Percentiles rank a stretch among this genome's conserved stretches.
Evolutionary conservation across 2,329 filamentous ascomycete species (phyloP).

Genomic region (Neoscytalidium dimidiatum): DNA sequence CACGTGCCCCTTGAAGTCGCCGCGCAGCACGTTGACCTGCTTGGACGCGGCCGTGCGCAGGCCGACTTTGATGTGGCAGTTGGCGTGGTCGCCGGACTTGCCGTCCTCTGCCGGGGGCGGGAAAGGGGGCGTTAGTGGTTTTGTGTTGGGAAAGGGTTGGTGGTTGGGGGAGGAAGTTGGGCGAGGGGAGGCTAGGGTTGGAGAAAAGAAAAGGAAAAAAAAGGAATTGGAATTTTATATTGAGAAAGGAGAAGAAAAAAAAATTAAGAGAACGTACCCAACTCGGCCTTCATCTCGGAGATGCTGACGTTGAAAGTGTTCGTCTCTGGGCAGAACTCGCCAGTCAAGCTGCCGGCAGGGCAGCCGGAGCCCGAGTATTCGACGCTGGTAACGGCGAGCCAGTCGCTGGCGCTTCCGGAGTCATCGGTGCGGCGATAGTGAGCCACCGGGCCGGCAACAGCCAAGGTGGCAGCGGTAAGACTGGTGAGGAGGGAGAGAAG

Average conservation of each 20-base stretch:
- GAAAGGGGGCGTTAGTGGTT: neutral
- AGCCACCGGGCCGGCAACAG: neutral
- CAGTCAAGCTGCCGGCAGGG: neutral
- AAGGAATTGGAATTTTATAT: too few species aligned
- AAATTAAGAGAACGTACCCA: neutral
- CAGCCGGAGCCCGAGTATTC: neutral
- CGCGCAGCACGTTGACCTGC: neutral
- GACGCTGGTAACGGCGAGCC: neutral
- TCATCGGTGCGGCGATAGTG: neutral
- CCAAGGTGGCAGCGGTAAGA: neutral
- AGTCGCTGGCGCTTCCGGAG: neutral
- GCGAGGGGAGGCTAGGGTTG: neutral
- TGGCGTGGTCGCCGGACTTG: neutral
- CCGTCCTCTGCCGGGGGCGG: neutral
- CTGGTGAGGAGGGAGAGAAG: neutral
- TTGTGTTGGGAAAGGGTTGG: neutral
- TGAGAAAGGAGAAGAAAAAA: neutral
- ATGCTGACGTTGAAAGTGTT: neutral
- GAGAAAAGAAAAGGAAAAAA: neutral
- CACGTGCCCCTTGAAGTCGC: neutral
- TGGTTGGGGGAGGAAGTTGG: too few species aligned
- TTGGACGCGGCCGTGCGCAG: neutral
- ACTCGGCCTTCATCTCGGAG: neutral
- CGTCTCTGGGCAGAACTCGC: neutral
- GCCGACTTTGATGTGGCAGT: neutral